phyloP scores from a whole-genome alignment of 345 rosid genomes.

The Pelargonium nanum region DNA sequence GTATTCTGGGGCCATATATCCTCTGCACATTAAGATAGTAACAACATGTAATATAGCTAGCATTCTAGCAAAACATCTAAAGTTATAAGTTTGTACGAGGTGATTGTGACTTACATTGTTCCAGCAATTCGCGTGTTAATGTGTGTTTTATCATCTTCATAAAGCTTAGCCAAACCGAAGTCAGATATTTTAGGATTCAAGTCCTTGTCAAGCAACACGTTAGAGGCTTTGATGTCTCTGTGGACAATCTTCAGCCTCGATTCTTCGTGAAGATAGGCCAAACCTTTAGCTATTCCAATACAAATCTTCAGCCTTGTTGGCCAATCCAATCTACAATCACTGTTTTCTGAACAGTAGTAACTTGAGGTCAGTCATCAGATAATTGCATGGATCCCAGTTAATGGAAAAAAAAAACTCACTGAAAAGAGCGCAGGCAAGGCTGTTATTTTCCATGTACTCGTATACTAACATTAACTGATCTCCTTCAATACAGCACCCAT shows the following conservation, averaged over 20 bases:
- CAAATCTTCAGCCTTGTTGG: slow-evolving; percentile 13
- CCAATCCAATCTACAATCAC: slow-evolving; percentile 15
- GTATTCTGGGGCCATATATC: slow-evolving; percentile 56
- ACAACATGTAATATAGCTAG: too few species aligned
- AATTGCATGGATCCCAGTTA: too few species aligned
- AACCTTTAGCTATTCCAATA: slow-evolving; percentile 17
- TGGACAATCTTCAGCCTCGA: slow-evolving; percentile 35
- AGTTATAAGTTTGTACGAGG: neutral
- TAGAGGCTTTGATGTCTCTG: slow-evolving; percentile 46
- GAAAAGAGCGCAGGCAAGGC: slow-evolving; percentile 25
- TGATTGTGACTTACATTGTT: slow-evolving; percentile 29
- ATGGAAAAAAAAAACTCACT: slow-evolving; percentile 12
- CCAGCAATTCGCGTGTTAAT: slow-evolving; percentile 46
- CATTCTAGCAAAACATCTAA: neutral
- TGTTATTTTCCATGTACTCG: slow-evolving; percentile 37
- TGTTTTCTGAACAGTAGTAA: neutral
- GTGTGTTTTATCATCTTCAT: slow-evolving; percentile 36
- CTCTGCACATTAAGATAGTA: slow-evolving; percentile 18
- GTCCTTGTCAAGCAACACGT: slow-evolving; percentile 34
- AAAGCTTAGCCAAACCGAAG: slow-evolving; percentile 48
- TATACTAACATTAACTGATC: slow-evolving; percentile 28
- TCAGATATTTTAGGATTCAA: slow-evolving; percentile 48
- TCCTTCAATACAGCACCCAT: slow-evolving; percentile 32
- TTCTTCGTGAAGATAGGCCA: slow-evolving; percentile 20
- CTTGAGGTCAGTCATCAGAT: too few species aligned